phyloP scores from a whole-genome alignment of 768 basidiomycete species.

The Arthromyces matolae region DNA sequence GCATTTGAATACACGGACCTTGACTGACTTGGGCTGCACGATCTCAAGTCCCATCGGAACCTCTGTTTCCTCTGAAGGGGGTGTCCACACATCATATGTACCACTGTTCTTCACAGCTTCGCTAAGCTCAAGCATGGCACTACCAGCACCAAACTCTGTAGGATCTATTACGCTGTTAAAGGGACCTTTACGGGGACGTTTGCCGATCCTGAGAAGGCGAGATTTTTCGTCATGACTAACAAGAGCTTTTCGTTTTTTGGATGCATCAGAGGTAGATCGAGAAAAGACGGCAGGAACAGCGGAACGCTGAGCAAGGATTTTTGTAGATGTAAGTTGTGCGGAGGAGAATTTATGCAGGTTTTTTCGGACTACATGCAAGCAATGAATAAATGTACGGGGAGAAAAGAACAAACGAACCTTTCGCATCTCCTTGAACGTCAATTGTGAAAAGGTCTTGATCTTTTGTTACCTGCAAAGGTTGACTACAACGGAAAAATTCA shows the following conservation, averaged over 20 bases:
- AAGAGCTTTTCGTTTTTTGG: conserved; percentile 39
- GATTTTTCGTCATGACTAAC: conserved; percentile 71
- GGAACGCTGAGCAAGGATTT: conserved; percentile 82
- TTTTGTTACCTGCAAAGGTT: conserved; percentile 58
- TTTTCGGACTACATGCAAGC: conserved; percentile 48
- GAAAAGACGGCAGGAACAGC: conserved; percentile 83
- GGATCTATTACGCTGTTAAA: conserved; percentile 71
- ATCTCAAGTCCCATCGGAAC: conserved; percentile 38
- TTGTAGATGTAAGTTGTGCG: conserved; percentile 58
- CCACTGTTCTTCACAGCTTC: conserved; percentile 69
- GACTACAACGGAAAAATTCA: conserved; percentile 34
- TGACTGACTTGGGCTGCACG: conserved; percentile 42
- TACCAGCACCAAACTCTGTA: conserved; percentile 62
- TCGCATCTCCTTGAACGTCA: conserved; percentile 76
- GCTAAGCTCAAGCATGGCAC: conserved; percentile 58
- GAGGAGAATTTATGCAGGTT: conserved; percentile 52
- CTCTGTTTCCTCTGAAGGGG: conserved; percentile 28
- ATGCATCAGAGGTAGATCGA: conserved; percentile 32
- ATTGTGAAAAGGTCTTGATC: conserved; percentile 77
- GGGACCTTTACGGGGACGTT: conserved; percentile 65
- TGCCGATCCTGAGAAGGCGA: conserved; percentile 71
- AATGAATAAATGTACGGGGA: neutral
- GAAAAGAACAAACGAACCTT: conserved; percentile 40
- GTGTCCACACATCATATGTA: conserved; percentile 60
- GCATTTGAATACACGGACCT: conserved; percentile 37